These are phyloP conservation scores for Globisporangium paroecandrum DNA, from an alignment of 352 stramenopile genomes.

Conservation along the genomic window DNA sequence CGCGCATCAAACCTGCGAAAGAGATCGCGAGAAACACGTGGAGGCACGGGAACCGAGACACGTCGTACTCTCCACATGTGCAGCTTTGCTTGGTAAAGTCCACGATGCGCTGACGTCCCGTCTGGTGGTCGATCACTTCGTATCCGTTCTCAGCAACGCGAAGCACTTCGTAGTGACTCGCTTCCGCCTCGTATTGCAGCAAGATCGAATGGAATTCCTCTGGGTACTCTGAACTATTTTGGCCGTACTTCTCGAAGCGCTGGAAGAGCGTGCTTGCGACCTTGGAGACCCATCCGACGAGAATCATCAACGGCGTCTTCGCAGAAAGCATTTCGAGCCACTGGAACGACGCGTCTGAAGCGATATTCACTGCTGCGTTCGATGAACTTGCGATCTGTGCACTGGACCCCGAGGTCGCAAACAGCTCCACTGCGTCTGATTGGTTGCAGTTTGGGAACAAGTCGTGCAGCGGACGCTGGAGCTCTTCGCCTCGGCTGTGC, in stretches of 20 bases:
- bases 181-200: conserved; percentile 58
- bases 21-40: conserved; percentile 75
- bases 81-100: conserved; percentile 75
- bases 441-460: conserved; percentile 57
- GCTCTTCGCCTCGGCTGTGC: conserved; percentile 57
- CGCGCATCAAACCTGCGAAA: conserved; percentile 53
- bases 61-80: conserved; percentile 74
- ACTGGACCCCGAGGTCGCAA: conserved; percentile 23
- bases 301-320: conserved; percentile 75
- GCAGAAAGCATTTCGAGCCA: conserved; percentile 63
- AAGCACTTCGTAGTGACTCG: conserved; percentile 58
- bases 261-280: conserved; percentile 72
- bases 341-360: conserved; percentile 36
- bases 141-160: conserved; percentile 67
- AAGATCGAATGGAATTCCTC: conserved; percentile 67
- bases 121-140: conserved; percentile 73
- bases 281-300: conserved; percentile 79
- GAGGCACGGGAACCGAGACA: conserved; percentile 69
- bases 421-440: conserved; percentile 58
- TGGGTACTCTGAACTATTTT: conserved; percentile 73
- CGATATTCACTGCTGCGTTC: conserved; percentile 14
- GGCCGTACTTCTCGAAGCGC: conserved; percentile 66
- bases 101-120: conserved; percentile 59
- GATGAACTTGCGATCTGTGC: not conserved
- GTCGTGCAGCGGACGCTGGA: conserved; percentile 34